Evolutionary conservation across 164 flowering plant genomes (phyloP).

Genomic region (Aristolochia fimbriata): DNA sequence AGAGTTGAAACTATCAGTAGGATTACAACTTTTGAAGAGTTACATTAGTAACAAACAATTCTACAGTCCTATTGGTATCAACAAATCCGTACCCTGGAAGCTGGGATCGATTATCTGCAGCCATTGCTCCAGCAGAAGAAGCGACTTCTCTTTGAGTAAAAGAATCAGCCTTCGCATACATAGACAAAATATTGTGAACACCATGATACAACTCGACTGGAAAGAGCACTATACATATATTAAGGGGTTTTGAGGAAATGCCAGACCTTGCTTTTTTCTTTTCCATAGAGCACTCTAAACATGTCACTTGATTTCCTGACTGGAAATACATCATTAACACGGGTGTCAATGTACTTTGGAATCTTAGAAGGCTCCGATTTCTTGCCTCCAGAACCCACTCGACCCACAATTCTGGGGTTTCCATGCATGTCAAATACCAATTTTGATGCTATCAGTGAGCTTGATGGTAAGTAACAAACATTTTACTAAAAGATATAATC

Average conservation of each 20-base stretch:
- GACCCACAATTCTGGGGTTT: conserved; percentile 17
- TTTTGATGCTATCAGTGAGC: neutral
- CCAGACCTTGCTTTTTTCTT: conserved; percentile 58
- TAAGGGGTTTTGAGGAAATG: neutral
- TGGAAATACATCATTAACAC: conserved; percentile 72
- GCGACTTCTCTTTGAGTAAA: conserved; percentile 19
- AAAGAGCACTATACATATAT: no score
- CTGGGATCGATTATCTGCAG: conserved; percentile 23
- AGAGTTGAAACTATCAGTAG: conserved; percentile 4
- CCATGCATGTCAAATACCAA: neutral
- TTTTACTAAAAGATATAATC: neutral
- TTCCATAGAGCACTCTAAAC: conserved; percentile 36
- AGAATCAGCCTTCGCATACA: neutral
- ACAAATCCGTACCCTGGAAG: conserved; percentile 28
- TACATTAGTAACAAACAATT: neutral
- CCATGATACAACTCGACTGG: no score
- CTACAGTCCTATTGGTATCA: neutral
- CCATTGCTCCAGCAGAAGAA: conserved; percentile 19
- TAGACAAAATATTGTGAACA: no score
- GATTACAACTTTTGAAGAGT: neutral
- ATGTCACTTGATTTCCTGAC: conserved; percentile 51
- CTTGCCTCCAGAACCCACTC: conserved; percentile 25
- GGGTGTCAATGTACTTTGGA: conserved; percentile 65
- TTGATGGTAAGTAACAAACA: neutral
- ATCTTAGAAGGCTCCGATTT: conserved; percentile 37